Evolutionary conservation across 2,329 filamentous ascomycete species (phyloP).

Genomic region (Xylariaceae sp.): DNA sequence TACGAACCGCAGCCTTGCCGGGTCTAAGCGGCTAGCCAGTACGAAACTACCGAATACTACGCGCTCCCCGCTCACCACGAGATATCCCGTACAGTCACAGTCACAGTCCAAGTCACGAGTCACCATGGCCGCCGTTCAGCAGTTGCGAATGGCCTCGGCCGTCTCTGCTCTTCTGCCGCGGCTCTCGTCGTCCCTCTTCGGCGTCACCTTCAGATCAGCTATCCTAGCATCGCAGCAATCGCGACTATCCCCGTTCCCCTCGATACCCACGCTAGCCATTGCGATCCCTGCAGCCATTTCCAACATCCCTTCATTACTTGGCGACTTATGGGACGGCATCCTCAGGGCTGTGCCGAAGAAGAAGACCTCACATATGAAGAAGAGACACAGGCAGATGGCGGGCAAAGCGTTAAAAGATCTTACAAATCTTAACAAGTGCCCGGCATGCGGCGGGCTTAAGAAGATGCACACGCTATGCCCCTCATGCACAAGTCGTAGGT

Average conservation of each 20-base stretch:
- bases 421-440: conserved; percentile 79
- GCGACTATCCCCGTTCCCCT: conserved; percentile 36
- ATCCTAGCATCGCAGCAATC: conserved; percentile 41
- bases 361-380: conserved; percentile 96
- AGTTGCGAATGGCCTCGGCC: conserved; percentile 36
- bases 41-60: not conserved
- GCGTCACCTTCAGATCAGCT: conserved; percentile 40
- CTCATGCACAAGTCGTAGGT: conserved; percentile 75
- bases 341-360: conserved; percentile 94
- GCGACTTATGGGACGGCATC: conserved; percentile 87
- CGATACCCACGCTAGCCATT: conserved; percentile 50
- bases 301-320: conserved; percentile 63
- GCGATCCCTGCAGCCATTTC: conserved; percentile 57
- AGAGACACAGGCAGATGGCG: conserved; percentile 86
- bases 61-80: not conserved
- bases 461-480: conserved; percentile 84
- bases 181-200: conserved; percentile 40
- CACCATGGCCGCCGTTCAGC: conserved; percentile 43
- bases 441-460: conserved; percentile 82
- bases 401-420: conserved; percentile 93
- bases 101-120: not conserved
- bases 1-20: conserved; percentile 5
- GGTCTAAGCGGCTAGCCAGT: not conserved
- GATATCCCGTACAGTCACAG: not conserved
- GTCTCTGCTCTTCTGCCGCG: conserved; percentile 52